These are phyloP conservation scores for Yamadazyma scolyti DNA, from an alignment of 805 yeast genomes.

Conservation along the genomic window DNA sequence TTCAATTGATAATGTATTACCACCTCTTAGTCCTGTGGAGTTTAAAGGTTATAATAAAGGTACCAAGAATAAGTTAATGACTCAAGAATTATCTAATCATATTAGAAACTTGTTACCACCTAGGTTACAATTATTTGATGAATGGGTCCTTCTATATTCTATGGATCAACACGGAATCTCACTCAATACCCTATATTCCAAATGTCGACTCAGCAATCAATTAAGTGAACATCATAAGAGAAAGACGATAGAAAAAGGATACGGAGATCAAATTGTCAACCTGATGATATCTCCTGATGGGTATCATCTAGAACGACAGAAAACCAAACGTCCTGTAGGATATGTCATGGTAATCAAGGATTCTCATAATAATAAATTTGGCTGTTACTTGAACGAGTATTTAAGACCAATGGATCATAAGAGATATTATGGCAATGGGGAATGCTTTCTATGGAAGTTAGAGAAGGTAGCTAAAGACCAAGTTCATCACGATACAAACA, in stretches of 20 bases:
- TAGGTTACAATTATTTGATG: conserved; percentile 69
- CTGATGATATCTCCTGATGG: conserved; percentile 25
- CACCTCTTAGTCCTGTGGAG: conserved; percentile 53
- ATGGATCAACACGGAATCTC: conserved; percentile 92
- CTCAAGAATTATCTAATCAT: conserved; percentile 66
- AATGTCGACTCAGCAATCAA: conserved; percentile 44
- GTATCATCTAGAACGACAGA: conserved; percentile 6
- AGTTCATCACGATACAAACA: background rate
- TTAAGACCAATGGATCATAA: conserved; percentile 67
- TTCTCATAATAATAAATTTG: conserved; percentile 59
- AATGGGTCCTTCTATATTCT: conserved; percentile 79
- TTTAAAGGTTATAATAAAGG: conserved; percentile 57
- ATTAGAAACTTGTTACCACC: conserved; percentile 72
- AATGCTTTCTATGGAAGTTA: conserved; percentile 88
- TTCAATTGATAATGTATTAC: too few species aligned
- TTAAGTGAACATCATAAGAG: conserved; percentile 16
- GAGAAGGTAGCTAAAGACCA: conserved; percentile 26
- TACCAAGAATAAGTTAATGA: conserved; percentile 58
- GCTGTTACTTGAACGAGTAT: conserved; percentile 73
- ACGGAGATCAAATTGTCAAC: conserved; percentile 31
- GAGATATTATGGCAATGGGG: conserved; percentile 89
- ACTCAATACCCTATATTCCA: conserved; percentile 67
- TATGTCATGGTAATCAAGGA: conserved; percentile 75
- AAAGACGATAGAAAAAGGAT: conserved; percentile 24
- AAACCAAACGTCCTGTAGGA: conserved; percentile 48